Percentiles rank a stretch among this genome's conserved stretches.
Conservation (phyloP, 2,329 filamentous ascomycete species). For the Kalaharituber pfeilii region DNA sequence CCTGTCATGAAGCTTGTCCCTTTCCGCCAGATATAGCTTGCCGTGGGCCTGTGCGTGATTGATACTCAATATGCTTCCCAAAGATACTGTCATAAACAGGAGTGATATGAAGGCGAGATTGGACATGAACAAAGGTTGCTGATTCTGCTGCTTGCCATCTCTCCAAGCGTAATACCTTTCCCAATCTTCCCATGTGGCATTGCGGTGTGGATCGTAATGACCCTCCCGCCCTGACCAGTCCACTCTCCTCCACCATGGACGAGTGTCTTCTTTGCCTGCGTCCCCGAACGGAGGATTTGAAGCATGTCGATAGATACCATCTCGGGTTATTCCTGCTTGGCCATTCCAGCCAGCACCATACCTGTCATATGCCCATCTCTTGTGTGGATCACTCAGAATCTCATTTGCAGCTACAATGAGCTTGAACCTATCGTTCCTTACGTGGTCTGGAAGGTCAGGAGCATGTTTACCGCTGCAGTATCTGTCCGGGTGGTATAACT, state of each 20-base stretch:
- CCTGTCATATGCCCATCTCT: slow-evolving; percentile 63
- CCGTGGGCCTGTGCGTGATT: slow-evolving; percentile 15
- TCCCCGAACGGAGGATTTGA: slow-evolving; percentile 14
- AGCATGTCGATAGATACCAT: slow-evolving; percentile 11
- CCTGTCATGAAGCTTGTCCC: slow-evolving; percentile 47
- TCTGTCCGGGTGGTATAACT: slow-evolving; percentile 85
- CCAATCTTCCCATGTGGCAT: slow-evolving; percentile 98
- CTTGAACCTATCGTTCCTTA: slow-evolving; percentile 73
- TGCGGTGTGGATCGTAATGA: slow-evolving; percentile 39
- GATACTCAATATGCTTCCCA: slow-evolving; percentile 14
- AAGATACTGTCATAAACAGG: slow-evolving; percentile 40
- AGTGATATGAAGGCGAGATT: slow-evolving; percentile 51
- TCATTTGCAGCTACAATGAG: slow-evolving; percentile 75
- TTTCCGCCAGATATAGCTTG: slow-evolving; percentile 42
- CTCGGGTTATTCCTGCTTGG: slow-evolving; percentile 25
- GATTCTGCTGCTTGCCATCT: slow-evolving; percentile 24
- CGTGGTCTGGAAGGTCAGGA: slow-evolving; percentile 36
- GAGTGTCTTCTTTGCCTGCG: slow-evolving; percentile 14
- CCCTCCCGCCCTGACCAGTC: slow-evolving; percentile 24
- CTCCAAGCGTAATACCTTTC: slow-evolving; percentile 54
- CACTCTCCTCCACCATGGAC: slow-evolving; percentile 2
- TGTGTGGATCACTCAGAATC: slow-evolving; percentile 65
- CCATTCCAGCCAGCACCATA: slow-evolving; percentile 66
- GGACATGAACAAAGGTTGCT: slow-evolving; percentile 49
- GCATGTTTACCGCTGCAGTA: slow-evolving; percentile 28